phyloP scores from a whole-genome alignment of 2,329 filamentous ascomycete genomes.

The Dendrostoma leiphaemia region DNA sequence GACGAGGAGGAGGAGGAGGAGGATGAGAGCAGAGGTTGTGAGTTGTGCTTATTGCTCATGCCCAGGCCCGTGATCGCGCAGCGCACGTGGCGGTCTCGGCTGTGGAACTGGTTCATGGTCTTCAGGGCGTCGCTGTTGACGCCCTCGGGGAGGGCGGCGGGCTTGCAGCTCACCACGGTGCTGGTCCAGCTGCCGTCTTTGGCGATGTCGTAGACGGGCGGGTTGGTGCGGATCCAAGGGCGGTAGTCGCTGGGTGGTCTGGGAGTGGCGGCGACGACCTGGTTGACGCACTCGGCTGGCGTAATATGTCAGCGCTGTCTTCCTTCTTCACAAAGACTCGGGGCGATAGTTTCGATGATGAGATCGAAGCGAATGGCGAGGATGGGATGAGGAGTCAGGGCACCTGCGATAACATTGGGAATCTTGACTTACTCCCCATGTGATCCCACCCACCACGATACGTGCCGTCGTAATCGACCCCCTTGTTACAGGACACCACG shows the following conservation, averaged over 20 bases:
- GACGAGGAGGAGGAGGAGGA: too few relatives aligned
- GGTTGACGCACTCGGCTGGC: not conserved
- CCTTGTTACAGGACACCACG: not conserved
- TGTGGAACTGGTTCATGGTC: not conserved
- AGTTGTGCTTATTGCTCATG: too few relatives aligned
- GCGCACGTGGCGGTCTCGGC: not conserved
- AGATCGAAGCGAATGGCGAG: not conserved
- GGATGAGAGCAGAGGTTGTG: too few relatives aligned
- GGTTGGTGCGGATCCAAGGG: not conserved
- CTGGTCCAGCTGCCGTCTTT: not conserved
- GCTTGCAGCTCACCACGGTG: slow-evolving; percentile 71
- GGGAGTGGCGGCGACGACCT: not conserved
- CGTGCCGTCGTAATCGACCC: not conserved
- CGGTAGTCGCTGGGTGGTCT: not conserved
- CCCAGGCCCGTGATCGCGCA: slow-evolving; percentile 1
- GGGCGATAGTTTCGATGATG: not conserved
- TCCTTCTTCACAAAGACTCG: too few relatives aligned
- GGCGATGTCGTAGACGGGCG: not conserved
- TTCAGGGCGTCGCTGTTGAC: slow-evolving; percentile 54
- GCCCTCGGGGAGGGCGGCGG: slow-evolving; percentile 72
- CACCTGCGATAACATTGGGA: not conserved
- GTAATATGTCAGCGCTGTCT: too few relatives aligned
- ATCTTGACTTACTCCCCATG: not conserved
- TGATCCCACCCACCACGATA: not conserved
- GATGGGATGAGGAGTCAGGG: not conserved